These are phyloP conservation scores for Ophiostoma ips DNA, from an alignment of 2,329 filamentous ascomycete genomes.

Conservation along the genomic window DNA sequence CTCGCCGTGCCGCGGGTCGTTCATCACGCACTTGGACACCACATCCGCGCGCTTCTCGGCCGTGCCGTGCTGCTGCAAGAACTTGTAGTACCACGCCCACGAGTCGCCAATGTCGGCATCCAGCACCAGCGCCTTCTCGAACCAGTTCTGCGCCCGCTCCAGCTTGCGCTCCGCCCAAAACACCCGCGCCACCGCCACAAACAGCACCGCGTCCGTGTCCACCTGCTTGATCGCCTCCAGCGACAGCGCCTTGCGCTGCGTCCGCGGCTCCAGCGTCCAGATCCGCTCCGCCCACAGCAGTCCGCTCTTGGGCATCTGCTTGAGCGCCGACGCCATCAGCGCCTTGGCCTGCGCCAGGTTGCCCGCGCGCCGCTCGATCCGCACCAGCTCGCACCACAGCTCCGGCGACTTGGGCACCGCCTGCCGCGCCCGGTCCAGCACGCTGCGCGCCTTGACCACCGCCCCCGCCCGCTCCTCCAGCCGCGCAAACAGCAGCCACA, in stretches of 20 bases:
- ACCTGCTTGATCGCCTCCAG: conserved; percentile 95
- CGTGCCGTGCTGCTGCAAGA: conserved; percentile 81
- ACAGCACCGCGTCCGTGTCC: conserved; percentile 78
- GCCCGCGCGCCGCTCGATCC: conserved; percentile 76
- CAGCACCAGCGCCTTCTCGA: conserved; percentile 83
- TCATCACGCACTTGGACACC: conserved; percentile 62
- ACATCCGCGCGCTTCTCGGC: conserved; percentile 85
- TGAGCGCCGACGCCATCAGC: conserved; percentile 83
- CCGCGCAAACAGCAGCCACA: conserved; percentile 81
- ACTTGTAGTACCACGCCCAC: conserved; percentile 98
- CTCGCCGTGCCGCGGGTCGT: conserved; percentile 86
- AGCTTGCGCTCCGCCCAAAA: conserved; percentile 90
- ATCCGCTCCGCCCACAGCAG: conserved; percentile 90
- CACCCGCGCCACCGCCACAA: conserved; percentile 83
- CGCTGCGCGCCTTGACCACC: conserved; percentile 80
- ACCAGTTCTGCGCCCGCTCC: conserved; percentile 93
- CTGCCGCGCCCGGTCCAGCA: conserved; percentile 80
- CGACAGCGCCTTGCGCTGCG: conserved; percentile 80
- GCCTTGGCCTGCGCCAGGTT: conserved; percentile 75
- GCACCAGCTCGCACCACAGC: conserved; percentile 87
- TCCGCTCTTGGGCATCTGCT: conserved; percentile 79
- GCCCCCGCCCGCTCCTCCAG: conserved; percentile 77
- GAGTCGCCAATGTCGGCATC: conserved; percentile 81
- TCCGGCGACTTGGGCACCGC: conserved; percentile 73
- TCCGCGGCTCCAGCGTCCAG: conserved; percentile 82